These are phyloP conservation scores for Elsinoe perseae DNA, from an alignment of 2,329 filamentous ascomycete genomes.

Conservation along the genomic window DNA sequence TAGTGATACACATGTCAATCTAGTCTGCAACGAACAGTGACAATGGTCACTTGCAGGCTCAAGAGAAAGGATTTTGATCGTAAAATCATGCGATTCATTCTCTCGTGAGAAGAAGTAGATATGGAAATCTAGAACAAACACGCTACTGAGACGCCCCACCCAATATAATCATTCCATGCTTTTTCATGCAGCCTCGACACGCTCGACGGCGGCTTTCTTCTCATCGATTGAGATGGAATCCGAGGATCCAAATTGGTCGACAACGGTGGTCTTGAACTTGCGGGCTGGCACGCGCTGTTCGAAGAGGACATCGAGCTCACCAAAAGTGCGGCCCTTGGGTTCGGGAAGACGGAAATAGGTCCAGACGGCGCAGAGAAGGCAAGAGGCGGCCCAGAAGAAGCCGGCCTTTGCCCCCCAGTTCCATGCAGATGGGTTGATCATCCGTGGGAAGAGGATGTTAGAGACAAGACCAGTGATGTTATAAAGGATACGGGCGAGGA, in stretches of 20 bases:
- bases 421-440: conserved; percentile 27
- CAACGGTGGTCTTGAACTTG: conserved; percentile 28
- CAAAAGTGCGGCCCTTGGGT: conserved; percentile 36
- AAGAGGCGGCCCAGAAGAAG: conserved; percentile 38
- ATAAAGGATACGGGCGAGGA: conserved; percentile 27
- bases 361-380: conserved; percentile 33
- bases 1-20: neutral
- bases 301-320: conserved; percentile 39
- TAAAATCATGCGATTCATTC: conserved; percentile 12
- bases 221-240: conserved; percentile 3
- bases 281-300: conserved; percentile 33
- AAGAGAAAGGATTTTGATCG: neutral
- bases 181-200: conserved; percentile 11
- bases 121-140: neutral
- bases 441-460: conserved; percentile 24
- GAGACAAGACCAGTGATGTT: conserved; percentile 23
- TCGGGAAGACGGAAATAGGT: conserved; percentile 39
- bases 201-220: conserved; percentile 11
- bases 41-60: neutral
- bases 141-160: neutral
- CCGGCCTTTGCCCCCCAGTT: conserved; percentile 32
- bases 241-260: conserved; percentile 19
- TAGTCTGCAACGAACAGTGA: neutral
- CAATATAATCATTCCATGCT: neutral
- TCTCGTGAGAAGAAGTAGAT: conserved; percentile 8